Base-by-base conservation (phyloP, 2,329 filamentous ascomycete genomes). In the Xylaria sp. region DNA sequence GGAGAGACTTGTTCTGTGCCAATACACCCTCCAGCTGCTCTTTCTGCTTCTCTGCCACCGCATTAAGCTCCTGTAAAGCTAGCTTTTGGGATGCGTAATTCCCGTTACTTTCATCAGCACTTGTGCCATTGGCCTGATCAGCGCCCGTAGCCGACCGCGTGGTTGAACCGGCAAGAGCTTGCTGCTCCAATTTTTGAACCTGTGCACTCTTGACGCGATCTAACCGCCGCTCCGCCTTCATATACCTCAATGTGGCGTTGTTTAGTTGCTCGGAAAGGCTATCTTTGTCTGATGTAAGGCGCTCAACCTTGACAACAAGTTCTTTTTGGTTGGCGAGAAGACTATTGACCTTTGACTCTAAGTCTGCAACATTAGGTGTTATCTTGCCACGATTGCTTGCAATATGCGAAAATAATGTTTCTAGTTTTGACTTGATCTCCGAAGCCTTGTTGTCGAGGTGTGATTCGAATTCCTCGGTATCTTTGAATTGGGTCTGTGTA, bases 201-300 rank as follows among this genome's bases (percentile, higher is more conserved):
- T 97, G 94, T 17, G 90, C 83, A 77, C 96, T 99, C 80, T 93
- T 95, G 27, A 92, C 89, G 51, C 96, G 89, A 78, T 99, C 96
- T 61, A 98, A 85, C 78, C 94, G 96, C 83, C 97, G 97, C 79
- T 99, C 96, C 0, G 96, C 96, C 73, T 97, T 93, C 83, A 98
- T 93, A 77, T 97, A 98, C 72, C 96, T 89, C 67, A 97, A 85
- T 4, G 94, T 97, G 17, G 95, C 96, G 39, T 89, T 91, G 77
- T 98, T 95, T 21, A 98, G 85, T 70, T 95, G 92, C 75, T 96
- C 92, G 55, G 93, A 93, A 3, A 97, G 85, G 73, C 93, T 90
- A 62, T 97, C 92, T 75, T 96, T 97, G 75, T 98, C 94, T 6
- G 88, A 85, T 57, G 89, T 86, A 12, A 94, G 83, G 62, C 90